These are phyloP conservation scores for Nakazawaea ernobii DNA, from an alignment of 805 yeast species.

Conservation along the genomic window DNA sequence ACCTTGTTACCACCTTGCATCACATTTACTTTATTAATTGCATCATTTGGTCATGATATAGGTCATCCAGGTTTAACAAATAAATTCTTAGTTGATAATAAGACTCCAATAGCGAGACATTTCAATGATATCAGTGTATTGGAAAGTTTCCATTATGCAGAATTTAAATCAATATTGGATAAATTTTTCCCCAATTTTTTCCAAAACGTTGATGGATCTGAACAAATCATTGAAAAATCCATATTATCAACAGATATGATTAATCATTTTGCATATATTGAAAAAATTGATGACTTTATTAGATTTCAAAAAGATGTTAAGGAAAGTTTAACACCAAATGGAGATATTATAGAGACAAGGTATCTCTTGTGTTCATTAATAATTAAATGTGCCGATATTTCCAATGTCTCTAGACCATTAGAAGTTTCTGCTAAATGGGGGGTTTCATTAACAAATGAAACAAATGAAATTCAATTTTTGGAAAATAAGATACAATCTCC, in stretches of 20 bases:
- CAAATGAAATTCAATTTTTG: conserved; percentile 46
- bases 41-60: conserved; percentile 71
- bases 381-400: conserved; percentile 92
- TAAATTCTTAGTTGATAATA: conserved; percentile 51
- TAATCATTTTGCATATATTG: conserved; percentile 67
- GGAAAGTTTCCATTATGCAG: conserved; percentile 75
- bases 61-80: conserved; percentile 98
- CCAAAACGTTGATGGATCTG: neutral
- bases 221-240: conserved; percentile 15
- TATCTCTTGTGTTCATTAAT: conserved; percentile 57
- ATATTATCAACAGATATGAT: conserved; percentile 94
- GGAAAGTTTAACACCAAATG: conserved; percentile 2
- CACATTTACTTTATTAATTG: conserved; percentile 3
- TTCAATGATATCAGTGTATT: conserved; percentile 66
- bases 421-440: conserved; percentile 85
- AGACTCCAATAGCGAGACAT: conserved; percentile 57
- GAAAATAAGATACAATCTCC: conserved; percentile 8
- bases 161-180: conserved; percentile 46
- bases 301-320: conserved; percentile 3
- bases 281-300: conserved; percentile 36
- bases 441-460: conserved; percentile 67
- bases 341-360: conserved; percentile 20
- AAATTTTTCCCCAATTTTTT: conserved; percentile 46
- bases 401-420: conserved; percentile 83
- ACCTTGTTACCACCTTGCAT: conserved; percentile 3